phyloP scores from a whole-genome alignment of 2,329 filamentous ascomycete species.

The Aaosphaeria pasadenensis region DNA sequence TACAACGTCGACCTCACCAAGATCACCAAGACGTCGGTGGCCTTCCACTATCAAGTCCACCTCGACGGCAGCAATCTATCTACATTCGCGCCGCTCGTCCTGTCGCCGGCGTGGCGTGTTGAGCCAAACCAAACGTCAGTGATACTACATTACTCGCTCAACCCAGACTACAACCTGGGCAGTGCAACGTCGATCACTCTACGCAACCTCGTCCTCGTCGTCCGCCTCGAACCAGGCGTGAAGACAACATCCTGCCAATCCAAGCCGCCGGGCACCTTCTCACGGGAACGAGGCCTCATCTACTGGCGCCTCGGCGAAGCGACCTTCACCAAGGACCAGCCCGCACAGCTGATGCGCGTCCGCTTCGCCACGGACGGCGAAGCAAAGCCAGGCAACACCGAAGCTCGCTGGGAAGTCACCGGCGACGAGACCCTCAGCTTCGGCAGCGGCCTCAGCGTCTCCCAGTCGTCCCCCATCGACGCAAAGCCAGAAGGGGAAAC shows the following conservation, averaged over 20 bases:
- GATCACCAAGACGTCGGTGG: conserved; percentile 70
- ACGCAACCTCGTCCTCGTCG: conserved; percentile 72
- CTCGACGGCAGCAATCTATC: conserved; percentile 55
- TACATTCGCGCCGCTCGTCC: conserved; percentile 66
- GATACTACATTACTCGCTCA: conserved; percentile 79
- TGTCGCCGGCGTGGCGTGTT: conserved; percentile 78
- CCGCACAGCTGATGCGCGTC: conserved; percentile 74
- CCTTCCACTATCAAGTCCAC: conserved; percentile 90
- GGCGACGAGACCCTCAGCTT: conserved; percentile 47
- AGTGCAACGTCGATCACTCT: conserved; percentile 52
- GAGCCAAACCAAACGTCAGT: conserved; percentile 83
- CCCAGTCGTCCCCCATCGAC: conserved; percentile 41
- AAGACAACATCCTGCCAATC: conserved; percentile 67
- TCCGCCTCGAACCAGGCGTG: conserved; percentile 63
- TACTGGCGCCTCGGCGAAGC: conserved; percentile 81
- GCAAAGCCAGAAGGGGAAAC: conserved; percentile 42
- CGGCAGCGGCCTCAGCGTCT: conserved; percentile 63
- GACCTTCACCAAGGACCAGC: conserved; percentile 56
- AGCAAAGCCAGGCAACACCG: conserved; percentile 71
- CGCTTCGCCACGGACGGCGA: conserved; percentile 73
- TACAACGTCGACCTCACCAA: conserved; percentile 73
- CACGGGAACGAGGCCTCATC: conserved; percentile 71
- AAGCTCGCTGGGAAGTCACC: conserved; percentile 75
- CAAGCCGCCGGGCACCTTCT: conserved; percentile 75
- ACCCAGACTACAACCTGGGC: conserved; percentile 60